These are phyloP conservation scores for Eimeria necatrix DNA, from an alignment of 169 alveolate genomes.

Conservation along the genomic window DNA sequence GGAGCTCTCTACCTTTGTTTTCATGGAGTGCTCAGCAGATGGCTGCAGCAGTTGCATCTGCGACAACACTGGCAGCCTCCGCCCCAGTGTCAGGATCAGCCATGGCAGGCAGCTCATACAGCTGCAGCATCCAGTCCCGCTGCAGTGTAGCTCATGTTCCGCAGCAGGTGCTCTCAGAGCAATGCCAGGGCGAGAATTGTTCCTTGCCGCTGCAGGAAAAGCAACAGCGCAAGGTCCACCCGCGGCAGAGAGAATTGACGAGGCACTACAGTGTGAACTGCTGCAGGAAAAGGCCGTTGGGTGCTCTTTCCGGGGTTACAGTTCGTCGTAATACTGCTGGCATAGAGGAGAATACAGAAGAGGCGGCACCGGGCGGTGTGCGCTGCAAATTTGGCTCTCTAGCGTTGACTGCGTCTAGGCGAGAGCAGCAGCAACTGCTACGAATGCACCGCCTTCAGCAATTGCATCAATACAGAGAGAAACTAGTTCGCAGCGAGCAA, in stretches of 20 bases:
- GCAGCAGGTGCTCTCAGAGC: not conserved
- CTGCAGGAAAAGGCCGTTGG: not conserved
- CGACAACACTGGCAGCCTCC: not conserved
- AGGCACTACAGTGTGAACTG: not conserved
- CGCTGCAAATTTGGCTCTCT: not conserved
- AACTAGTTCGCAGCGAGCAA: not conserved
- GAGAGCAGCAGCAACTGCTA: constrained; percentile 4
- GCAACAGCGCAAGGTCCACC: not conserved
- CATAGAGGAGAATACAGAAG: not conserved
- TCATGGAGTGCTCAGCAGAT: not conserved
- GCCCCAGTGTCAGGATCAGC: not conserved
- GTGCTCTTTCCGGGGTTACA: not conserved
- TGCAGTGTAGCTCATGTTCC: not conserved
- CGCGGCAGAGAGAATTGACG: not conserved
- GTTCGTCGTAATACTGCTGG: not conserved
- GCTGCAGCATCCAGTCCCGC: constrained; percentile 5
- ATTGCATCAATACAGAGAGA: not conserved
- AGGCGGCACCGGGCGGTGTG: not conserved
- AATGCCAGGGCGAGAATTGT: not conserved
- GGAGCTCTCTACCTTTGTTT: not conserved
- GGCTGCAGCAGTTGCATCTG: constrained; percentile 1
- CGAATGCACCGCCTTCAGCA: not conserved
- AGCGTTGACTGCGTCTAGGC: not conserved
- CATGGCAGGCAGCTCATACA: not conserved
- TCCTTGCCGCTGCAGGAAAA: not conserved